These are phyloP conservation scores for Aspergillus neoniger DNA, from an alignment of 2,329 filamentous ascomycete species.

Conservation along the genomic window DNA sequence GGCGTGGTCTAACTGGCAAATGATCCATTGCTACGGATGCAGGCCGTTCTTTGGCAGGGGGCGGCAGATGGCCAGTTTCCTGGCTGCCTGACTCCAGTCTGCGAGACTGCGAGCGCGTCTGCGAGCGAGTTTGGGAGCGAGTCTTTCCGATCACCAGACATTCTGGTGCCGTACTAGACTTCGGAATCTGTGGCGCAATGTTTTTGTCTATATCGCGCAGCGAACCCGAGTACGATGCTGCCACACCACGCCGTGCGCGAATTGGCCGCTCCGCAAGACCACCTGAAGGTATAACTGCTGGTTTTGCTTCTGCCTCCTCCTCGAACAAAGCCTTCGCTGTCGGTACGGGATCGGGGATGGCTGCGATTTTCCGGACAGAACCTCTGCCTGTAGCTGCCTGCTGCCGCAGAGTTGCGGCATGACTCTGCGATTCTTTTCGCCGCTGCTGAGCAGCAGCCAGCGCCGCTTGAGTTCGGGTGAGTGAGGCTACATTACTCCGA, in stretches of 20 bases:
- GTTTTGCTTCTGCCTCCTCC: constrained; percentile 19
- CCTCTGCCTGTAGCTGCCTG: constrained; percentile 42
- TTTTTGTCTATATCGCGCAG: constrained; percentile 34
- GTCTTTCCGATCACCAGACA: constrained; percentile 45
- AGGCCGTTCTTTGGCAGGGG: constrained; percentile 25
- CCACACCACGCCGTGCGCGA: constrained; percentile 38
- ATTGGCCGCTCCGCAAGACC: constrained; percentile 44
- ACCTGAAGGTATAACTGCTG: constrained; percentile 25
- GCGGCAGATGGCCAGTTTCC: constrained; percentile 16
- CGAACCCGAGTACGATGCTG: constrained; percentile 37
- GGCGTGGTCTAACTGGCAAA: constrained; percentile 15
- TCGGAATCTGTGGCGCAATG: constrained; percentile 29
- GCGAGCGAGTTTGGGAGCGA: constrained; percentile 34
- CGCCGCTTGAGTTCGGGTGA: constrained; percentile 42
- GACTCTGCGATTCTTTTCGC: constrained; percentile 45
- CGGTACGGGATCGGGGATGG: constrained; percentile 27
- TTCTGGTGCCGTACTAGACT: constrained; percentile 35
- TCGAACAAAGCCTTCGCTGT: constrained; percentile 22
- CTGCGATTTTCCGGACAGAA: constrained; percentile 31
- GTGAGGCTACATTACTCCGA: constrained; percentile 31
- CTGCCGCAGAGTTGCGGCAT: constrained; percentile 51
- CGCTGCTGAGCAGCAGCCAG: constrained; percentile 44
- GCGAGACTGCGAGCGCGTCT: constrained; percentile 46
- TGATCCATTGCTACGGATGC: constrained; percentile 25
- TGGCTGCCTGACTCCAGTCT: constrained; percentile 36